These are phyloP conservation scores for Petunia hybrid DNA, from an alignment of 305 asterid genomes.

Conservation along the genomic window DNA sequence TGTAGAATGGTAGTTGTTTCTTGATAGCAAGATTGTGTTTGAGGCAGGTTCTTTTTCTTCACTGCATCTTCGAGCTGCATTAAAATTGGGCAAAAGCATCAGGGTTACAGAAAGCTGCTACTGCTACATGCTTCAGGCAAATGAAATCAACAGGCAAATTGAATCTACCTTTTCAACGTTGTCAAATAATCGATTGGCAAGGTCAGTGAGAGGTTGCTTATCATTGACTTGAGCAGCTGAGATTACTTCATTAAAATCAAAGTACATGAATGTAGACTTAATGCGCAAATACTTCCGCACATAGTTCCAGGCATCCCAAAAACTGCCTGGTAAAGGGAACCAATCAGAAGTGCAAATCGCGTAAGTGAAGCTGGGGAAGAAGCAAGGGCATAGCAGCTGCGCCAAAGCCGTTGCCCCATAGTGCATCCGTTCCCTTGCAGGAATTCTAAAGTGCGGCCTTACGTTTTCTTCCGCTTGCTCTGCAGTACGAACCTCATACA, in stretches of 20 bases:
- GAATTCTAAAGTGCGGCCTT: no score
- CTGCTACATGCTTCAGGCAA: background rate
- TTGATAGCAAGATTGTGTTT: constrained; percentile 54
- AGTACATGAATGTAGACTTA: constrained; percentile 78
- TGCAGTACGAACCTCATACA: no score
- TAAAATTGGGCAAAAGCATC: background rate
- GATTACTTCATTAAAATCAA: constrained; percentile 73
- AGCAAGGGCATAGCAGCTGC: no score
- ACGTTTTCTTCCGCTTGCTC: no score
- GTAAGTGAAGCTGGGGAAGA: no score
- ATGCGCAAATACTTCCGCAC: constrained; percentile 65
- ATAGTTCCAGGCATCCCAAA: constrained; percentile 79
- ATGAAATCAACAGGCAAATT: background rate
- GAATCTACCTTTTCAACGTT: constrained; percentile 65
- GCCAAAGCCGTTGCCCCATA: no score
- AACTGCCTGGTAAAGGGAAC: background rate
- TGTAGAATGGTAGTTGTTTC: constrained; percentile 63
- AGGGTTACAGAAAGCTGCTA: background rate
- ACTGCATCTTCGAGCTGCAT: constrained; percentile 70
- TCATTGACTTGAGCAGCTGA: constrained; percentile 61
- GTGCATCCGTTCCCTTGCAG: no score
- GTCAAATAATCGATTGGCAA: constrained; percentile 79
- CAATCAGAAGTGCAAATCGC: no score
- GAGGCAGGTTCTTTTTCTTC: constrained; percentile 53
- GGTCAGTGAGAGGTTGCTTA: constrained; percentile 62